Conservation (phyloP, 805 yeast species). For the Yarrowia sp. region DNA sequence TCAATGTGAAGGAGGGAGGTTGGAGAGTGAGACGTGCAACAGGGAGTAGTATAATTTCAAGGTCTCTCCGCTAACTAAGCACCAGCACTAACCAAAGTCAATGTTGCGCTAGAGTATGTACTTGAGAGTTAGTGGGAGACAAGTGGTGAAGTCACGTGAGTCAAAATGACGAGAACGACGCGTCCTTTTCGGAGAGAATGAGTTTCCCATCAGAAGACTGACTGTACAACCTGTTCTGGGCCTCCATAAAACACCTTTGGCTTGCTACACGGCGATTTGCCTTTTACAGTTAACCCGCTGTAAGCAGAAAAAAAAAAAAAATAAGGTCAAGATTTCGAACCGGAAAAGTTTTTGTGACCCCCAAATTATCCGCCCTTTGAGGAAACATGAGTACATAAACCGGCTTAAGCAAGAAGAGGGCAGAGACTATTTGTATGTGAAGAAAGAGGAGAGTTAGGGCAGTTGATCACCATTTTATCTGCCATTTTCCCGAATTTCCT, state of each 20-base stretch:
- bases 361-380: slow-evolving; percentile 1
- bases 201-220: no score
- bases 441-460: background rate
- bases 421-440: no score
- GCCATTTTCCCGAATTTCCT: background rate
- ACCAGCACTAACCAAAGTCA: background rate
- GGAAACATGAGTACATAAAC: no score
- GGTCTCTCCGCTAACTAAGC: background rate
- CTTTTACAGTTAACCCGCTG: slow-evolving; percentile 14
- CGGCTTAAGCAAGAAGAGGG: no score
- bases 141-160: background rate
- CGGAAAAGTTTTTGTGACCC: slow-evolving; percentile 7
- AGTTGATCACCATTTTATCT: background rate
- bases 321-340: slow-evolving; percentile 8
- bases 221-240: no score
- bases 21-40: no score
- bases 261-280: background rate
- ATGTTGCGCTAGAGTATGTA: background rate
- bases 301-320: background rate
- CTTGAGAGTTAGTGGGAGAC: background rate
- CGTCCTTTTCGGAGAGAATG: background rate
- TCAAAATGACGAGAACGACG: background rate
- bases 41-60: no score
- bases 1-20: slow-evolving; percentile 7
- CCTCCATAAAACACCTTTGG: background rate